Evolutionary conservation across 2,329 filamentous ascomycete genomes (phyloP).

Genomic region (Chaetomium sp.): DNA sequence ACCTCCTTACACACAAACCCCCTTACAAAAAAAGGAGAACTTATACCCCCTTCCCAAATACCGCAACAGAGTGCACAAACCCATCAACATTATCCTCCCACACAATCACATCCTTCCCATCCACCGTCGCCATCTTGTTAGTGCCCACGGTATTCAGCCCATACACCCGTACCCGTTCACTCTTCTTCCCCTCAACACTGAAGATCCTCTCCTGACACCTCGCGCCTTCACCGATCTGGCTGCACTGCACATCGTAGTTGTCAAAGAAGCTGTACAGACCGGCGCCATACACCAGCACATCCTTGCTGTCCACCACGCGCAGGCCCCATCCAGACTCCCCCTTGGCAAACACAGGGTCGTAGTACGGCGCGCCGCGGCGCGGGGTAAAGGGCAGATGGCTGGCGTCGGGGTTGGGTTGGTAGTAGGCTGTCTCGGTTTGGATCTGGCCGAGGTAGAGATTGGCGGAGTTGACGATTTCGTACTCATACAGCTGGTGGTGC

Average conservation of each 20-base stretch:
- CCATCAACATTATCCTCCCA: slow-evolving; percentile 20
- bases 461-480: slow-evolving; percentile 51
- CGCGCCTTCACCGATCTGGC: slow-evolving; percentile 29
- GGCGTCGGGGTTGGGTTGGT: slow-evolving; percentile 53
- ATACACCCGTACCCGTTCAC: slow-evolving; percentile 33
- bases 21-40: not conserved
- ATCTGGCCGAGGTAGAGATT: slow-evolving; percentile 55
- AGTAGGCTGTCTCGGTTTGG: slow-evolving; percentile 63
- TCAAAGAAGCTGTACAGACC: slow-evolving; percentile 57
- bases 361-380: slow-evolving; percentile 27
- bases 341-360: slow-evolving; percentile 44
- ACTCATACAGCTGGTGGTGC: slow-evolving; percentile 57
- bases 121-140: slow-evolving; percentile 31
- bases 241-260: slow-evolving; percentile 43
- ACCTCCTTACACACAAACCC: no score
- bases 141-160: slow-evolving; percentile 43
- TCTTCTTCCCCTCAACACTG: slow-evolving; percentile 32
- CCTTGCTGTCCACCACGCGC: slow-evolving; percentile 46
- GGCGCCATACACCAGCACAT: slow-evolving; percentile 50
- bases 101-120: slow-evolving; percentile 22
- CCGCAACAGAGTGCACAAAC: slow-evolving; percentile 22
- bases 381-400: slow-evolving; percentile 41
- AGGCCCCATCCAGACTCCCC: slow-evolving; percentile 51
- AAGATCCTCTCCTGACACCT: slow-evolving; percentile 36
- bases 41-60: slow-evolving; percentile 13